Evolutionary conservation across 2,329 filamentous ascomycete genomes (phyloP).

Genomic region (Zymoseptoria brevis): DNA sequence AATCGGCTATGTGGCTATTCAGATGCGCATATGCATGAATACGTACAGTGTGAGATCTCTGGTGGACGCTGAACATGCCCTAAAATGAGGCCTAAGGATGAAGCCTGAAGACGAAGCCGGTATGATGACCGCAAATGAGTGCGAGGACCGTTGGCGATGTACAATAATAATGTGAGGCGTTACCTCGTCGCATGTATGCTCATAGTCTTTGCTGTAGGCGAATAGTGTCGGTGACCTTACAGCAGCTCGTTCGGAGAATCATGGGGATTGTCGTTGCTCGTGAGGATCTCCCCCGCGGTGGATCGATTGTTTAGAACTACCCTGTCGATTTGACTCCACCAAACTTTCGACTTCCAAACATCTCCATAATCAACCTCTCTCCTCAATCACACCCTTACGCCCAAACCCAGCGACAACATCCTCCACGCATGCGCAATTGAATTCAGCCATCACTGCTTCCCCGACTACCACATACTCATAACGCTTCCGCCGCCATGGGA

Average conservation of each 20-base stretch:
- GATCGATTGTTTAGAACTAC: neutral
- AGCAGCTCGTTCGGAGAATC: neutral
- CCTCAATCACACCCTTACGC: neutral
- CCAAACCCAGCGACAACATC: neutral
- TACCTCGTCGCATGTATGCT: no score
- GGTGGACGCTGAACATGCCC: no score
- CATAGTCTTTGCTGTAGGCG: no score
- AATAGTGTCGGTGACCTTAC: neutral
- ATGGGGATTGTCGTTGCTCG: neutral
- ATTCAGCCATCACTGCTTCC: neutral
- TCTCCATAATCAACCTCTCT: neutral
- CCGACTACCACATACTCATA: neutral
- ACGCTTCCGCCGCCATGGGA: conserved; percentile 15
- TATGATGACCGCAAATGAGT: no score
- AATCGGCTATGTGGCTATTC: no score
- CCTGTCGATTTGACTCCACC: neutral
- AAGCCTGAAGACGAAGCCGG: no score
- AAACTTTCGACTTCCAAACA: neutral
- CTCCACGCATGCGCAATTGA: neutral
- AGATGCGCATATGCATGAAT: no score
- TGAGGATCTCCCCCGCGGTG: neutral
- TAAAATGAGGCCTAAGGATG: no score
- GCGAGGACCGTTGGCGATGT: no score
- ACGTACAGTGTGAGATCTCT: no score
- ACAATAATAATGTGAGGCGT: no score